phyloP scores from a whole-genome alignment of 2,329 filamentous ascomycete genomes.

The Juglanconis juglandina region DNA sequence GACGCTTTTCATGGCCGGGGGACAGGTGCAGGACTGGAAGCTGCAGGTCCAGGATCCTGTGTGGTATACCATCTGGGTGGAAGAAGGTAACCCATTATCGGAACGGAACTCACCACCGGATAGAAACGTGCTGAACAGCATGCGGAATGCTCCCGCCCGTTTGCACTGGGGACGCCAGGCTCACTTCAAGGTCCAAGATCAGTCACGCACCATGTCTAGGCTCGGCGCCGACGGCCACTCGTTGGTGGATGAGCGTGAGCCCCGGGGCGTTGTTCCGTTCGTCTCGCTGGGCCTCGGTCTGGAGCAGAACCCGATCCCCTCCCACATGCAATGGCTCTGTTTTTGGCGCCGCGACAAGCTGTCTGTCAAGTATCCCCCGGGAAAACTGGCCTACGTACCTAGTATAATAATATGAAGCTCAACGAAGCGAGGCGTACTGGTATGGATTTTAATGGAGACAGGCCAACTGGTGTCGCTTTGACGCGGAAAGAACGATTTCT shows the following conservation, averaged over 20 bases:
- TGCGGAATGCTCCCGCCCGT: too few relatives aligned
- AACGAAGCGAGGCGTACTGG: too few relatives aligned
- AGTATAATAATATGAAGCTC: too few relatives aligned
- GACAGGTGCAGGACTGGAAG: not conserved
- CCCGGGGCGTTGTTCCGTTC: not conserved
- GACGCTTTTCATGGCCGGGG: not conserved
- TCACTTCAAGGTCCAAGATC: not conserved
- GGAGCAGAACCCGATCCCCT: not conserved
- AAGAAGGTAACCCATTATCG: too few relatives aligned
- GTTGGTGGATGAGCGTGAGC: not conserved
- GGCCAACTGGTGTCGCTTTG: too few relatives aligned
- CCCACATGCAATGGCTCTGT: not conserved
- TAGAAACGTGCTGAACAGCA: too few relatives aligned
- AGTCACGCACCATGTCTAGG: not conserved
- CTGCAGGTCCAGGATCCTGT: not conserved
- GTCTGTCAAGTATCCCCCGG: too few relatives aligned
- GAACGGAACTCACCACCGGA: too few relatives aligned
- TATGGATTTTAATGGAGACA: too few relatives aligned
- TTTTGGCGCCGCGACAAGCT: constrained; percentile 5
- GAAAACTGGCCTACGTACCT: too few relatives aligned
- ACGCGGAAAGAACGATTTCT: too few relatives aligned
- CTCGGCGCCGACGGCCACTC: too few relatives aligned
- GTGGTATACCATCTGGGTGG: not conserved
- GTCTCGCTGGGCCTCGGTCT: constrained; percentile 7
- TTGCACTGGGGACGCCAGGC: not conserved